Evolutionary conservation across 768 basidiomycete genomes (phyloP).

Genomic region (Suillus lakei): DNA sequence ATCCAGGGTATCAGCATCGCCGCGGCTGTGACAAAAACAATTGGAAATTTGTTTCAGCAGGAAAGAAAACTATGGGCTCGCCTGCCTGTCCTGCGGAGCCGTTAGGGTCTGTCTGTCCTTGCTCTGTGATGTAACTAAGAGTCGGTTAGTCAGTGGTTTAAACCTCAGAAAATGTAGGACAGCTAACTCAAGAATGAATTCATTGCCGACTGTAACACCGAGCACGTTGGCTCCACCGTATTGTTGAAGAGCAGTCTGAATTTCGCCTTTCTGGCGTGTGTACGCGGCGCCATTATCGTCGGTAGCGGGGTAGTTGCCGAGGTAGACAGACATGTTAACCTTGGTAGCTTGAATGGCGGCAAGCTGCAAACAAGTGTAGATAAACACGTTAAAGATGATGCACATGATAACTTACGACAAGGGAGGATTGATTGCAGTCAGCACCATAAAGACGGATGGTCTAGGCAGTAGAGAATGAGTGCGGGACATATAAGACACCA

Average conservation of each 20-base stretch:
- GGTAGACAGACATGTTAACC: constrained; percentile 80
- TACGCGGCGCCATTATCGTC: constrained; percentile 75
- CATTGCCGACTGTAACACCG: constrained; percentile 92
- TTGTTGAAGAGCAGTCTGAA: constrained; percentile 69
- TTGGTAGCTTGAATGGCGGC: constrained; percentile 92
- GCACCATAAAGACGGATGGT: constrained; percentile 85
- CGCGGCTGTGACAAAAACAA: constrained; percentile 47
- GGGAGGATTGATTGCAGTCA: constrained; percentile 82
- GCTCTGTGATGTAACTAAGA: constrained; percentile 60
- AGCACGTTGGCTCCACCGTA: constrained; percentile 78
- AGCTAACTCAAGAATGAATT: constrained; percentile 79
- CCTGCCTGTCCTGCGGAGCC: constrained; percentile 56
- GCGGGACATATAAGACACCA: neutral
- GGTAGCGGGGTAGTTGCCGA: constrained; percentile 69
- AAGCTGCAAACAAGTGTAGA: constrained; percentile 45
- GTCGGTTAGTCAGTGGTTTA: constrained; percentile 4
- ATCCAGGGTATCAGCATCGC: constrained; percentile 69
- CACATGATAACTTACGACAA: constrained; percentile 55
- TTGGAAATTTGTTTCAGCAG: neutral
- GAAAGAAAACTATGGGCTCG: constrained; percentile 1
- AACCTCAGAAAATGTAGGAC: constrained; percentile 5
- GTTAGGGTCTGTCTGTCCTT: constrained; percentile 59
- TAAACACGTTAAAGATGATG: neutral
- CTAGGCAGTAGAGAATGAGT: constrained; percentile 27
- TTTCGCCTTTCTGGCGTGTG: constrained; percentile 67